Base-by-base conservation (phyloP, 2,329 filamentous ascomycete species). In the Phialocephala sp. region DNA sequence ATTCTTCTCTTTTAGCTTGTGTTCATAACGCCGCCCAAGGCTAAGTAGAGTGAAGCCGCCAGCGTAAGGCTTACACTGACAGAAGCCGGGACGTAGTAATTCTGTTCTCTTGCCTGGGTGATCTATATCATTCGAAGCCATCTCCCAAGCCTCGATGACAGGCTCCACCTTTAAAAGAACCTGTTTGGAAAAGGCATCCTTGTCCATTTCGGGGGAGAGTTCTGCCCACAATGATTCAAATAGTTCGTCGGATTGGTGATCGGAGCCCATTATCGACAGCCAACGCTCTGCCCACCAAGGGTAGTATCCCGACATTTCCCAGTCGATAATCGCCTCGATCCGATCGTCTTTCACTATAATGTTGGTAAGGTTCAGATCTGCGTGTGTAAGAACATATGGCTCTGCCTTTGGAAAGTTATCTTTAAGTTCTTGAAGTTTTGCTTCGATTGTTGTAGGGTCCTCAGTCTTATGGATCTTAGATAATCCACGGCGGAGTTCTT, bases 301-400 rank as follows among this genome's bases (percentile, higher is more conserved):
- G 37, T 75, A 77, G 65, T 78, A 81, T 2, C 75, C 76, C 22
- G 74, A 70, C 45, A 60, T 68, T 69, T 80, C 77, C 79, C 77
- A 81, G 52, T 80, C 77, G 67, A 81, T 71, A 41, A 80, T 78
- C 24, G 75, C 78, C 11, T 74, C 72, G n/a, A 81, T 64, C 50
- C 73, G 71, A 18, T 76, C 76, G 64, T 77, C 68, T 8, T 77
- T 69, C 41, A 79, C 76, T 60, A 81, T 79, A 58, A 81, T 79
- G 58, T 81, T 81, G 6, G 73, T 70, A 39, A 70, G 69, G 14
- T 73, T 75, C 6, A 80, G 71, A 63, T 81, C 78, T 11, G 74
- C 74, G 59, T 81, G 78, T 1, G 77, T 80, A 67, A 80, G 80
- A n/a, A 76, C 76, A 57, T 74, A 77, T 14, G 75, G 77, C 57